A percentile compares a stretch with the other conserved stretches of the same genome.
phyloP scores from a whole-genome alignment of 108 stramenopile genomes.

The Pinguiococcus pyrenoidosus region DNA sequence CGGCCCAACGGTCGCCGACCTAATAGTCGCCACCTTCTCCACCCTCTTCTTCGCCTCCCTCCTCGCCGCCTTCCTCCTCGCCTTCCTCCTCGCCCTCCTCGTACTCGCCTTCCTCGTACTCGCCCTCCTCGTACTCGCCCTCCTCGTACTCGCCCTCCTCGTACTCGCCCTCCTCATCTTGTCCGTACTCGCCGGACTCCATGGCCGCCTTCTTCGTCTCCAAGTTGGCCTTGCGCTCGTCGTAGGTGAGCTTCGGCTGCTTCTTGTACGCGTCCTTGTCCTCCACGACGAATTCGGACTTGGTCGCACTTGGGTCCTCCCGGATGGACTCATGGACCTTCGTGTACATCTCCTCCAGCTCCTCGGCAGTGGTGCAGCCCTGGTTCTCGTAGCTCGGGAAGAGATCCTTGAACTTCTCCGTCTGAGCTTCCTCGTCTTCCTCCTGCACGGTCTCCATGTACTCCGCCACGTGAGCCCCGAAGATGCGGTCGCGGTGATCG shows the following conservation, averaged over 20 bases:
- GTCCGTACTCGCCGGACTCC: constrained; percentile 57
- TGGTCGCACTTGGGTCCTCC: no score
- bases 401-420: constrained; percentile 74
- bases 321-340: constrained; percentile 16
- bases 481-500: constrained; percentile 90
- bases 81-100: no score
- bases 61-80: no score
- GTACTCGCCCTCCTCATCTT: constrained; percentile 34
- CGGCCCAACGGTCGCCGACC: no score
- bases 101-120: no score
- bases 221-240: constrained; percentile 78
- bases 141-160: constrained; percentile 21
- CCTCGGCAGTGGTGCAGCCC: constrained; percentile 5
- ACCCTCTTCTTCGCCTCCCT: no score
- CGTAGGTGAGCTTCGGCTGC: constrained; percentile 65
- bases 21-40: no score
- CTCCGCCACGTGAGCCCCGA: constrained; percentile 88
- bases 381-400: constrained; percentile 59
- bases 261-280: constrained; percentile 27
- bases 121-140: no score
- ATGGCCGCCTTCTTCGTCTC: constrained; percentile 90
- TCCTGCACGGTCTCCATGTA: constrained; percentile 96
- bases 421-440: no score
- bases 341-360: neutral
- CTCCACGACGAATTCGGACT: no score